A percentile compares a stretch with the other conserved stretches of the same genome.
phyloP scores from a whole-genome alignment of 306 rosid species.

The Phaseolus lunatus region DNA sequence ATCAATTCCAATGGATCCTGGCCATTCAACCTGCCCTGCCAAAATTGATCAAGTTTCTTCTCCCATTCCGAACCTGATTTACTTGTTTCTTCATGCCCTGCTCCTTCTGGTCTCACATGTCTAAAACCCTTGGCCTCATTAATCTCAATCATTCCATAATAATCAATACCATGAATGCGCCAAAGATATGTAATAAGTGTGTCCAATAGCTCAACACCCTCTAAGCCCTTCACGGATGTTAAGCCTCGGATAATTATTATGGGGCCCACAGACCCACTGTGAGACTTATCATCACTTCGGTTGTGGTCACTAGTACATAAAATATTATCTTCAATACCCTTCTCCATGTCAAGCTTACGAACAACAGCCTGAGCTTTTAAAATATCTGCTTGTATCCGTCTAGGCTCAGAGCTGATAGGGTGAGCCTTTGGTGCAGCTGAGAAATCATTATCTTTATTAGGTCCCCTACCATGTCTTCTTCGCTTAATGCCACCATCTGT shows the following conservation, averaged over 20 bases:
- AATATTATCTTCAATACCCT: constrained; percentile 86
- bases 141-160: constrained; percentile 91
- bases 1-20: constrained; percentile 93
- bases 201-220: constrained; percentile 93
- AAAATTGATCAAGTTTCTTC: constrained; percentile 78
- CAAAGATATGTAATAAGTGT: constrained; percentile 93
- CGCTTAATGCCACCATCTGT: constrained; percentile 76
- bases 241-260: constrained; percentile 85
- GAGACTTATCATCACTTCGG: constrained; percentile 73
- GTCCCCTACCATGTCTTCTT: constrained; percentile 79
- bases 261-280: constrained; percentile 84
- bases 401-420: constrained; percentile 80
- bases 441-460: constrained; percentile 77
- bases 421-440: constrained; percentile 88
- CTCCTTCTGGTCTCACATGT: constrained; percentile 84
- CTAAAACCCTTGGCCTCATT: constrained; percentile 88
- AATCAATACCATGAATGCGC: constrained; percentile 93
- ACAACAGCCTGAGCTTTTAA: constrained; percentile 86
- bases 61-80: constrained; percentile 86
- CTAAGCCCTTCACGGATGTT: constrained; percentile 92
- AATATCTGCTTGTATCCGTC: constrained; percentile 77
- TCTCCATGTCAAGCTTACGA: constrained; percentile 88
- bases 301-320: constrained; percentile 72
- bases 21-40: constrained; percentile 87
- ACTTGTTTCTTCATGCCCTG: constrained; percentile 55